Conservation (phyloP, 768 basidiomycete species). For the Pholiota conissans region DNA sequence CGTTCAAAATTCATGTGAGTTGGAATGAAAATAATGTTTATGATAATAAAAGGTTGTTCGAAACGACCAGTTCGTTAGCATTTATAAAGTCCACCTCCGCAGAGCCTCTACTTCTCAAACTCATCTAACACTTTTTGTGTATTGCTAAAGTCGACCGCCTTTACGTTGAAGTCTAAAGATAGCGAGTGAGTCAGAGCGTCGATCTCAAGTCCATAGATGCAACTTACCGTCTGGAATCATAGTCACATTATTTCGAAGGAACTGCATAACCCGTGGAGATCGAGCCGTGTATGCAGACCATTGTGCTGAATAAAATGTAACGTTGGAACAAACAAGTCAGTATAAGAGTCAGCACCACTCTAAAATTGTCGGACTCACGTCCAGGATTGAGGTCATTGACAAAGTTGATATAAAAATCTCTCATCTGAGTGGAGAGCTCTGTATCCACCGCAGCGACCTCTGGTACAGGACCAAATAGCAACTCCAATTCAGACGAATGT, state of each 20-base stretch:
- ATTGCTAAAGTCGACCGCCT: slow-evolving; percentile 42
- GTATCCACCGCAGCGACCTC: slow-evolving; percentile 35
- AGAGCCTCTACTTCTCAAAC: slow-evolving; percentile 40
- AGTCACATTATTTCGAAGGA: slow-evolving; percentile 53
- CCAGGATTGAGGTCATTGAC: slow-evolving; percentile 57
- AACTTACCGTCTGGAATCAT: slow-evolving; percentile 51
- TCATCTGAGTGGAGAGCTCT: slow-evolving; percentile 46
- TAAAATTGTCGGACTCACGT: slow-evolving; percentile 31
- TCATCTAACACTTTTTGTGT: slow-evolving; percentile 37
- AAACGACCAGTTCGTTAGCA: too few relatives aligned
- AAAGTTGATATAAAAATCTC: slow-evolving; percentile 58
- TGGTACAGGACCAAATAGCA: slow-evolving; percentile 51
- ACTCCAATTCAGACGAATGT: slow-evolving; percentile 47
- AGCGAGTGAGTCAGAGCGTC: not conserved
- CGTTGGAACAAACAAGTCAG: not conserved
- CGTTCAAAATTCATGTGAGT: too few relatives aligned
- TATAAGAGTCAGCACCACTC: slow-evolving; percentile 2
- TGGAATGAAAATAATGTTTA: too few relatives aligned
- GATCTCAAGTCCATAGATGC: not conserved
- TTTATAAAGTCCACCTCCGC: too few relatives aligned
- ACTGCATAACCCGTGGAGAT: slow-evolving; percentile 43
- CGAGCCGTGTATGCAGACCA: slow-evolving; percentile 46
- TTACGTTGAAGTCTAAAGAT: slow-evolving; percentile 38
- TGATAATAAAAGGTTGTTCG: too few relatives aligned
- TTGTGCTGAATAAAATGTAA: not conserved